Conservation (phyloP, 2,329 filamentous ascomycete species). For the Claviceps sp. region DNA sequence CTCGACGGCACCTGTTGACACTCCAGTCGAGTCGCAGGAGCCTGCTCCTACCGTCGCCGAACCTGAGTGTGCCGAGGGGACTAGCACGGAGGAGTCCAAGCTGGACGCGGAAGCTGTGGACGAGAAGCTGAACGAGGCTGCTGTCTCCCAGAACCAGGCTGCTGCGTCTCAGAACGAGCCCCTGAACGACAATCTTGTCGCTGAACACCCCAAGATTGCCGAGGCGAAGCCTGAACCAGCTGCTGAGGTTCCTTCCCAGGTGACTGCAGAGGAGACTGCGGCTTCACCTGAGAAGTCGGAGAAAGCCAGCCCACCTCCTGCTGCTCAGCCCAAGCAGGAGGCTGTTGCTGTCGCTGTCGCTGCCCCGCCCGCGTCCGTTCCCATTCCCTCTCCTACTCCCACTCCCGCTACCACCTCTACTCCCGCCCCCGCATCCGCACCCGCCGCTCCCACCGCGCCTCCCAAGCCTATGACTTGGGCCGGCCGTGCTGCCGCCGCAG, state of each 20-base stretch:
- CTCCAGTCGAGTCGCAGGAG: conserved; percentile 12
- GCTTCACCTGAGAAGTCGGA: conserved; percentile 54
- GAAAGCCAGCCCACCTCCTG: conserved; percentile 43
- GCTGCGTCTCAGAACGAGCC: conserved; percentile 4
- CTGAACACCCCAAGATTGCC: conserved; percentile 20
- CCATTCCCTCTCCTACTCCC: conserved; percentile 9
- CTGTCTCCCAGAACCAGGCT: conserved; percentile 16
- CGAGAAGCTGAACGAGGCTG: conserved; percentile 25
- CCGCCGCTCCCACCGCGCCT: conserved; percentile 27
- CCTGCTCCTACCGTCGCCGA: conserved; percentile 19
- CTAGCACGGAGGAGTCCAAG: conserved; percentile 23
- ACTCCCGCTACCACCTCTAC: conserved; percentile 31
- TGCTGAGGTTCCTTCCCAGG: conserved; percentile 28
- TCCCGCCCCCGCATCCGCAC: conserved; percentile 14
- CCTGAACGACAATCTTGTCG: conserved; percentile 8
- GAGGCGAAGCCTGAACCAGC: conserved; percentile 13
- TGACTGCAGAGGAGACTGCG: conserved; percentile 40
- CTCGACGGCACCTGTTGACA: conserved; percentile 21
- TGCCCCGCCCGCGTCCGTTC: conserved; percentile 17
- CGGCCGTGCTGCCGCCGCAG: conserved; percentile 50
- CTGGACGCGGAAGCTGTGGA: conserved; percentile 20
- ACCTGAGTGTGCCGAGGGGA: conserved; percentile 35
- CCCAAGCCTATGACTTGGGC: conserved; percentile 64
- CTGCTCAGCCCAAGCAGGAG: conserved; percentile 27
- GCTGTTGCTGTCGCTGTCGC: conserved; percentile 31